Base-by-base conservation (phyloP, 805 yeast species). In the Saccharomycopsis fermentans region DNA sequence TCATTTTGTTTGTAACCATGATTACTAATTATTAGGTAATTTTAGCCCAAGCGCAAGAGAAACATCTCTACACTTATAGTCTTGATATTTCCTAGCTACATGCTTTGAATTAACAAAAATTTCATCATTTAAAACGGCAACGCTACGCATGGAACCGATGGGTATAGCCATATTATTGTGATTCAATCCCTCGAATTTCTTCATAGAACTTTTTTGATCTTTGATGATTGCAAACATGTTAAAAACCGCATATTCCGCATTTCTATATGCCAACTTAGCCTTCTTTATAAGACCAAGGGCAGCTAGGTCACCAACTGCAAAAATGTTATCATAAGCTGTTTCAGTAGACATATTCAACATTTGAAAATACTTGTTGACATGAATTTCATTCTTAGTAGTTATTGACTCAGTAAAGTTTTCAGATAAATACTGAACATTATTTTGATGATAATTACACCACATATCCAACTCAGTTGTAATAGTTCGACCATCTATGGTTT, bases 261-360 rank as follows among this genome's bases (percentile, higher is more conserved):
- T 62, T 55, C 63, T 62, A 24, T 43, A 35, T 14, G 77, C 77
- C 62, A 72, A 74, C 2, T 77, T 77, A 6, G 77, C 76, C 3
- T 73, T 71, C 63, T 74, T 74, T 58, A 74, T 71, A 43, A 73
- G 70, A n/a, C 70, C 70, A 29, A 70, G 55, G 27, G 71, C 69
- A 11, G 65, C 66, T 35, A 74, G 60, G 60, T 74, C 77, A 26
- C 78, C 77, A 32, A 70, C 62, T 48, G 70, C 73, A 63, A 71
- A 74, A 12, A 74, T 62, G 54, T 74, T 71, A 1, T 39, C 37
- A 24, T 27, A 54, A 4, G 32, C 8, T 8, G 21, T 24, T 24
- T 26, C 36, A 17, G 12, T n/a, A 9, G 37, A 24, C 12, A 61
- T 57, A 3, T 57, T 64, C 55, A 60, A 43, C 60, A 66, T 59